phyloP scores from a whole-genome alignment of 2,329 filamentous ascomycete genomes.

The Claviceps capensis region DNA sequence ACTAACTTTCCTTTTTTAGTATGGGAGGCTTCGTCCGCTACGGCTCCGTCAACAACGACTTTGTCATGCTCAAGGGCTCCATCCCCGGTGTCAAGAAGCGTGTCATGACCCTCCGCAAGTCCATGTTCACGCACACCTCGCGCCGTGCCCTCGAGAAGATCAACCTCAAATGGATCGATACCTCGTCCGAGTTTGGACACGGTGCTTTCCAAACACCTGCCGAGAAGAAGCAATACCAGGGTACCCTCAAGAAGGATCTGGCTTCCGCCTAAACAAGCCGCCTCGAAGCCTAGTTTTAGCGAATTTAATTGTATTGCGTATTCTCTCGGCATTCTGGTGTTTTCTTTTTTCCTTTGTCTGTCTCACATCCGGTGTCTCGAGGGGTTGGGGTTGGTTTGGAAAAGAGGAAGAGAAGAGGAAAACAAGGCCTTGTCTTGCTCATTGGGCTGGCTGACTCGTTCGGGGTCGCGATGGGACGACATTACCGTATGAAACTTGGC shows the following conservation, averaged over 20 bases:
- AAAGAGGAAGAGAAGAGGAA: background rate
- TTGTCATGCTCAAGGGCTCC: slow-evolving; percentile 93
- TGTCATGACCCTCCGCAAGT: slow-evolving; percentile 97
- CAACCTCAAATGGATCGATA: slow-evolving; percentile 99
- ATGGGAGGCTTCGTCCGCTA: slow-evolving; percentile 99
- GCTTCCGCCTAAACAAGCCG: slow-evolving; percentile 28
- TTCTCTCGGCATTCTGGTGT: background rate
- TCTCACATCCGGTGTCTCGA: slow-evolving; percentile 44
- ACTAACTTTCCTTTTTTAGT: slow-evolving; percentile 36
- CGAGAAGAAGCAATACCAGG: slow-evolving; percentile 96
- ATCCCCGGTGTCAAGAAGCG: slow-evolving; percentile 98
- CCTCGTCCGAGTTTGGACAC: slow-evolving; percentile 99
- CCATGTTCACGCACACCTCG: slow-evolving; percentile 94
- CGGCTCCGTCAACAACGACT: slow-evolving; percentile 99
- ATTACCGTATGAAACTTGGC: background rate
- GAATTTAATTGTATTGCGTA: slow-evolving; percentile 14
- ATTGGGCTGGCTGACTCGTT: background rate
- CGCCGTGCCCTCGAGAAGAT: slow-evolving; percentile 97
- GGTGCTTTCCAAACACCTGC: slow-evolving; percentile 97
- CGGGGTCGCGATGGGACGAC: background rate
- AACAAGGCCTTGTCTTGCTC: background rate
- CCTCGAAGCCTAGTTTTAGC: slow-evolving; percentile 22
- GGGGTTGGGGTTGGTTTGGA: slow-evolving; percentile 8
- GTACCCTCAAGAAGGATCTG: slow-evolving; percentile 98
- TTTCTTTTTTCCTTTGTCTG: slow-evolving; percentile 27